Conservation (phyloP, 371 early-diverging fungal genomes). For the Zychaea mexicana region DNA sequence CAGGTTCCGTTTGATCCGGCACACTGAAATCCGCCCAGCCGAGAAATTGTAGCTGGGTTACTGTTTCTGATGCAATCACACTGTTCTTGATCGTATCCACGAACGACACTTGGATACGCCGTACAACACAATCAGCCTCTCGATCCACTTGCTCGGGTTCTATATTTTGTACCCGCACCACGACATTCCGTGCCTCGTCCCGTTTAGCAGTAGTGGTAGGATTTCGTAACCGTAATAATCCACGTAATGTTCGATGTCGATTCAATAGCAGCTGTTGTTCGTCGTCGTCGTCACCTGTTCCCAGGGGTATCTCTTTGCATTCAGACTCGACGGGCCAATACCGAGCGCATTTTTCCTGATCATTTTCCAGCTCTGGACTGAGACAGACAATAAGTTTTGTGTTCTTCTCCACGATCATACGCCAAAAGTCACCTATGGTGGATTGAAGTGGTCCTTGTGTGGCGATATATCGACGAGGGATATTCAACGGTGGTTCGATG, state of each 20-base stretch:
- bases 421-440: slow-evolving; percentile 90
- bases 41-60: slow-evolving; percentile 80
- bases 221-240: not conserved
- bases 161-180: not conserved
- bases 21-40: slow-evolving; percentile 93
- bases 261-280: no score
- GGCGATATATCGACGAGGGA: slow-evolving; percentile 71
- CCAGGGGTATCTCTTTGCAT: slow-evolving; percentile 1
- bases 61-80: slow-evolving; percentile 13
- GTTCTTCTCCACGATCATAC: slow-evolving; percentile 81
- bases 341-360: slow-evolving; percentile 69
- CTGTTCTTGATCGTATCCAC: not conserved
- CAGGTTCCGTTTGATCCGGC: slow-evolving; percentile 48
- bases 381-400: slow-evolving; percentile 83
- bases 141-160: slow-evolving; percentile 15
- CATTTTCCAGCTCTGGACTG: slow-evolving; percentile 74
- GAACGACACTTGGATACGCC: slow-evolving; percentile 14
- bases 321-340: slow-evolving; percentile 71
- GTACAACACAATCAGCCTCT: slow-evolving; percentile 16
- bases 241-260: not conserved
- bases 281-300: not conserved
- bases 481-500: slow-evolving; percentile 46
- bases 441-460: slow-evolving; percentile 87
- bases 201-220: not conserved
- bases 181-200: not conserved